Conservation (phyloP, 75 land plant species). For the Sequoia sempervirens region DNA sequence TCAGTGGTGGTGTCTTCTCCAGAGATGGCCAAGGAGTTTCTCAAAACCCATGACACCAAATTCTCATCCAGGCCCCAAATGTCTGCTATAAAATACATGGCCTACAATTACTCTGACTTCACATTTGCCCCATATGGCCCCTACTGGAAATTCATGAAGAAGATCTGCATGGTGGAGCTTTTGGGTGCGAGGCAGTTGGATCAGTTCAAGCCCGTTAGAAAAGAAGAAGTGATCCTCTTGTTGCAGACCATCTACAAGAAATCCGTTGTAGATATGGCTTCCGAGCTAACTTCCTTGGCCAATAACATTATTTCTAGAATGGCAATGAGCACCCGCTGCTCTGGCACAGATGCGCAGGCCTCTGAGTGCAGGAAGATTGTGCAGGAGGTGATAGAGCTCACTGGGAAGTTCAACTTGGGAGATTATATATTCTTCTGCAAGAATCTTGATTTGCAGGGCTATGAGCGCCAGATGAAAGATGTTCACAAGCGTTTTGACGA, state of each 20-base stretch:
- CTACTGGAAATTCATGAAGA: constrained; percentile 47
- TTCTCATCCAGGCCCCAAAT: constrained; percentile 32
- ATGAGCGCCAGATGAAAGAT: too few relatives aligned
- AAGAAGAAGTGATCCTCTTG: neutral
- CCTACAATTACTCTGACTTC: constrained; percentile 17
- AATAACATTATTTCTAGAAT: constrained; percentile 30
- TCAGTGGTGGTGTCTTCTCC: constrained; percentile 42
- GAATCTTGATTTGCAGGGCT: too few relatives aligned
- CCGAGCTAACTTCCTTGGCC: constrained; percentile 17
- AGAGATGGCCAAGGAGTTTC: constrained; percentile 33
- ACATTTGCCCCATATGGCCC: constrained; percentile 43
- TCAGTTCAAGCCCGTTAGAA: neutral
- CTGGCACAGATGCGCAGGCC: constrained; percentile 13
- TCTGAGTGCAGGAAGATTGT: constrained; percentile 17
- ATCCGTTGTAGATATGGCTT: constrained; percentile 16
- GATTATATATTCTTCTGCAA: too few relatives aligned
- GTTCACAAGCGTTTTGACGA: too few relatives aligned
- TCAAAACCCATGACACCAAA: constrained; percentile 33
- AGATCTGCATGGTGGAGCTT: constrained; percentile 43
- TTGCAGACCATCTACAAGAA: neutral
- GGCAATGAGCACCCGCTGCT: constrained; percentile 26
- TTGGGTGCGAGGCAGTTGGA: constrained; percentile 25
- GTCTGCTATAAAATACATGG: constrained; percentile 17
- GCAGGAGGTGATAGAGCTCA: constrained; percentile 4
- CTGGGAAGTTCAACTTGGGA: too few relatives aligned